Percentiles rank a stretch among this genome's conserved stretches.
Conservation (phyloP, 2,329 filamentous ascomycete genomes). For the Cladophialophora exuberans region DNA sequence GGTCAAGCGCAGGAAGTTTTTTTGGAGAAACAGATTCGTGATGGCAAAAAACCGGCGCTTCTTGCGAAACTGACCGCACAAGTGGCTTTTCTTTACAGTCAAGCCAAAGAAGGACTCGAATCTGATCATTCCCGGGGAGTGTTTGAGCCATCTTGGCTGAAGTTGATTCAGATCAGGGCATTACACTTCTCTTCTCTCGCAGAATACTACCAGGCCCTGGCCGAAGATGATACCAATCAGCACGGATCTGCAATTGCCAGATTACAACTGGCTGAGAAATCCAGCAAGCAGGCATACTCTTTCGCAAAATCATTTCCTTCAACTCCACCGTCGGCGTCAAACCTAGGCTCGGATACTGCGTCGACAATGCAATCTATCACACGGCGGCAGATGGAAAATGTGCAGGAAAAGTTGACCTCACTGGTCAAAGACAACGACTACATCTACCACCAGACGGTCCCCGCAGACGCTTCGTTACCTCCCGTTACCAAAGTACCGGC, state of each 20-base stretch:
- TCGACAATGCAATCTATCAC: constrained; percentile 75
- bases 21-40: constrained; percentile 89
- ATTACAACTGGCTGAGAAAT: constrained; percentile 76
- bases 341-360: constrained; percentile 80
- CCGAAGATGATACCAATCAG: constrained; percentile 85
- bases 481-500: constrained; percentile 89
- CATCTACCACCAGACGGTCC: constrained; percentile 93
- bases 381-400: constrained; percentile 76
- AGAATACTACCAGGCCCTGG: constrained; percentile 89
- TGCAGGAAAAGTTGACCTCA: constrained; percentile 78
- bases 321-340: constrained; percentile 77
- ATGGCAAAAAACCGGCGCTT: constrained; percentile 89
- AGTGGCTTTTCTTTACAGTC: constrained; percentile 81
- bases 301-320: constrained; percentile 79
- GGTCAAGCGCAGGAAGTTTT: constrained; percentile 98
- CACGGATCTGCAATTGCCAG: constrained; percentile 85
- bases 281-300: constrained; percentile 77
- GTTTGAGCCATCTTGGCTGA: constrained; percentile 92
- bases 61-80: constrained; percentile 93
- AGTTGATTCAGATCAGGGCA: constrained; percentile 73
- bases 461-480: constrained; percentile 78
- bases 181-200: constrained; percentile 82
- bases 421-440: constrained; percentile 94
- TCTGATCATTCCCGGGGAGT: constrained; percentile 89
- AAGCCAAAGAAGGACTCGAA: constrained; percentile 86